phyloP scores from a whole-genome alignment of 1,284 basidiomycete genomes.

The Ceratobasidium sp. region DNA sequence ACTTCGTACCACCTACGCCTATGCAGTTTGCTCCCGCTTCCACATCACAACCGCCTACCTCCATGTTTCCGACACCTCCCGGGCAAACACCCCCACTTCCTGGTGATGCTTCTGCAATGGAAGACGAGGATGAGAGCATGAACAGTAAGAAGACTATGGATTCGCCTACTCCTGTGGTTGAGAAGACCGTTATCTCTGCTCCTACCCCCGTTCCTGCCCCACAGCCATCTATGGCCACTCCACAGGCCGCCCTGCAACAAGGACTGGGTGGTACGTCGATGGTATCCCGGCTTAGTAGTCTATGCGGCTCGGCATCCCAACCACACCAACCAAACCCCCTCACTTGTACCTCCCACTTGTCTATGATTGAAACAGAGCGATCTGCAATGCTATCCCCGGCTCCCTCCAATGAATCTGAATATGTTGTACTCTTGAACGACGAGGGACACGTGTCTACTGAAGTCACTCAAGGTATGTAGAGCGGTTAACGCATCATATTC shows the following conservation, averaged over 20 bases:
- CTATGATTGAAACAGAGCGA: too few species aligned
- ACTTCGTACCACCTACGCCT: slow-evolving; percentile 20
- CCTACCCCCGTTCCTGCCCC: background rate
- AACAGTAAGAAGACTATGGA: background rate
- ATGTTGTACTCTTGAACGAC: too few species aligned
- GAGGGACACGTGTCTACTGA: too few species aligned
- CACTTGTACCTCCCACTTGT: too few species aligned
- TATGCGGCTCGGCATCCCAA: slow-evolving; percentile 38
- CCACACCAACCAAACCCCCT: too few species aligned
- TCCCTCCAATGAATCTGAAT: too few species aligned
- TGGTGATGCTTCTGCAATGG: slow-evolving; percentile 33
- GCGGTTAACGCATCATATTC: too few species aligned
- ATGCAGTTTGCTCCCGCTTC: slow-evolving; percentile 2
- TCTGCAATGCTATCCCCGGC: too few species aligned
- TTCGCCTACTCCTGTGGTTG: background rate
- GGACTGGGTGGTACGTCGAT: slow-evolving; percentile 23
- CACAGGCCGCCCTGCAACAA: background rate
- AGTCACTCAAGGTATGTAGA: too few species aligned
- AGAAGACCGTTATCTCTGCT: background rate
- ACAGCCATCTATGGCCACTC: background rate
- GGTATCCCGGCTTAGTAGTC: slow-evolving; percentile 41
- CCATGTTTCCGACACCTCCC: background rate
- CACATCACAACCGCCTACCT: slow-evolving; percentile 8
- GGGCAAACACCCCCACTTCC: background rate
- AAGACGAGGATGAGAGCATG: slow-evolving; percentile 35